Base-by-base conservation (phyloP, 495 filamentous ascomycete genomes). In the Neurospora sp. region DNA sequence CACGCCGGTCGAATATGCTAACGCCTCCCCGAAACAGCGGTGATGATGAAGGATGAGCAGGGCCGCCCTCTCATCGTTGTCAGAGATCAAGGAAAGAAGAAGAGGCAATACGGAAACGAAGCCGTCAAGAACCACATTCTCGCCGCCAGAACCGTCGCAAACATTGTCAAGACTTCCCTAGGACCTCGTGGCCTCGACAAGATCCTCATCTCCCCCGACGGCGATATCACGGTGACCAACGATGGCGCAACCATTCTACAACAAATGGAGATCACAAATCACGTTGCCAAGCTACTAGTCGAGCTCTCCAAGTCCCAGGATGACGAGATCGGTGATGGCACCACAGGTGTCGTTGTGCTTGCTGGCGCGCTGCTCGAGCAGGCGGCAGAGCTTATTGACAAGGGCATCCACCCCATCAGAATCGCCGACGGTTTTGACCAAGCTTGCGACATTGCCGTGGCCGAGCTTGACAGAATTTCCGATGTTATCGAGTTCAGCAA, bases 231-330 rank as follows among this genome's bases (percentile, higher is more conserved):
- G 53, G 94, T 99, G 68, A 99, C 96, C 73, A 99, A 99, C 81
- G 96, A 99, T 86, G 96, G 96, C 78, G 96, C 96, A 71, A 99
- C 96, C 7, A 99, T 99, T 75, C 85, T 99, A 73, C 88, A 90
- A 75, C 96, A 98, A 89, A 99, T 99, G 96, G 96, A 99, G 83
- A 96, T 99, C 73, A 92, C 93, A 73, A 98, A 99, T 87, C 94
- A 98, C 81, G 93, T 99, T 61, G 96, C 96, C 69, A 98, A 97
- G 84, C 86, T 99, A 46, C 84, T 99, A 48, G 96, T 99, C 38
- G 94, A 98, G 79, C 89, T 99, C n/a, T 98, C 96, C 69, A 98
- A 97, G 83, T 98, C 95, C 20, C 96, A 99, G 79, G 96, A 99
- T 79, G 95, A 98, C 76, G 96, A 99, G 83, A 99, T 99, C 75